phyloP scores from a whole-genome alignment of 768 basidiomycete species.

The Panellus pusillus region DNA sequence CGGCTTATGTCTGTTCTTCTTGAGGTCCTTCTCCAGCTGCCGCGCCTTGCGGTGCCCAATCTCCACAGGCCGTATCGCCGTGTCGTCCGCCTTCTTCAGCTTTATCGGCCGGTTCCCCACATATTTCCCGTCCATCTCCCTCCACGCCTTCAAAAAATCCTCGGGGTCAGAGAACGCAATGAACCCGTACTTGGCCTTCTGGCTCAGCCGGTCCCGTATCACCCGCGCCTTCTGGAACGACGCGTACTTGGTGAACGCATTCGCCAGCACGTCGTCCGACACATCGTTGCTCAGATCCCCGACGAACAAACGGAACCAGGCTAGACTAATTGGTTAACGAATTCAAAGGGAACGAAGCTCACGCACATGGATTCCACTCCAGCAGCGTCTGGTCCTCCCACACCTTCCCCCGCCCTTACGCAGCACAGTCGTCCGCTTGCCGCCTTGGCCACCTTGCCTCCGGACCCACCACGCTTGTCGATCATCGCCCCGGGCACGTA shows the following conservation, averaged over 20 bases:
- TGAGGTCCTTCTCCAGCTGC: slow-evolving; percentile 84
- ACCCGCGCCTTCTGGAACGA: slow-evolving; percentile 96
- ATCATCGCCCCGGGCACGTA: slow-evolving; percentile 92
- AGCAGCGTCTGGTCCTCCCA: slow-evolving; percentile 98
- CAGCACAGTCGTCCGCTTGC: slow-evolving; percentile 90
- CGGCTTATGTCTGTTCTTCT: slow-evolving; percentile 89
- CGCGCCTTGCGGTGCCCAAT: slow-evolving; percentile 93
- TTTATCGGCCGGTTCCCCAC: slow-evolving; percentile 97
- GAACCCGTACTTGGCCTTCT: slow-evolving; percentile 97
- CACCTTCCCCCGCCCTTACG: slow-evolving; percentile 95
- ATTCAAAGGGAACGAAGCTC: not conserved
- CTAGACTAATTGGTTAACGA: slow-evolving; percentile 39
- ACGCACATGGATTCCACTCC: slow-evolving; percentile 96
- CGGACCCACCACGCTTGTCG: slow-evolving; percentile 82
- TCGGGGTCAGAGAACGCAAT: slow-evolving; percentile 98
- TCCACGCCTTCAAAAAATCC: slow-evolving; percentile 98
- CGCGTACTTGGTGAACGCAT: slow-evolving; percentile 90
- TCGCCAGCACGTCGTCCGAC: slow-evolving; percentile 89
- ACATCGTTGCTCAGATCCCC: slow-evolving; percentile 99
- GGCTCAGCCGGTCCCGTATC: slow-evolving; percentile 89
- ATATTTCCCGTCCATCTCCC: slow-evolving; percentile 99
- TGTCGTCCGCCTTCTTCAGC: slow-evolving; percentile 89
- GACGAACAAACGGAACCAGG: slow-evolving; percentile 97
- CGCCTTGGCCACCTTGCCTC: slow-evolving; percentile 84
- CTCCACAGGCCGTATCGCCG: slow-evolving; percentile 84